Base-by-base conservation (phyloP, 306 rosid genomes). In the Carpinus fangiana region DNA sequence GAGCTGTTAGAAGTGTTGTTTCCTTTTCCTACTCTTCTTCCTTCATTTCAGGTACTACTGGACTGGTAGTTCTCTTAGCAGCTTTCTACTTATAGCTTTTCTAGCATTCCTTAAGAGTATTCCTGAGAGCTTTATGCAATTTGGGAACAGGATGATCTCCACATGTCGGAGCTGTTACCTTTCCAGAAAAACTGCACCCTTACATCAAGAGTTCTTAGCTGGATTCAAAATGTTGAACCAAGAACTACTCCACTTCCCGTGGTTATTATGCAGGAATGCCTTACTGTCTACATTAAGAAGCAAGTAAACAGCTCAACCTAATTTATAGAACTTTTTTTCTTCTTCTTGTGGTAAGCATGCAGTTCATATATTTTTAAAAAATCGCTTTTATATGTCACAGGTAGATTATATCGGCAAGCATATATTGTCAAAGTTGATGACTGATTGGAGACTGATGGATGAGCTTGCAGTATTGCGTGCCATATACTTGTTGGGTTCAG, bases 391-490 rank as follows among this genome's bases (percentile, higher is more conserved):
- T 81, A 46, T 81, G 75, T 70, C 48, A 48, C 82, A 92, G 98
- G 96, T 95, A 80, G 97, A 95, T 81, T 90, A 86, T 80, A 83
- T 92, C 75, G 98, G 98, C 81, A 89, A 82, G 74, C 89, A 89
- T 86, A 89, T 95, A 78, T 82, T 95, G 81, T 85, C 83, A 21
- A 95, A 92, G 88, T 84, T 95, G 89, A 92, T 95, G 98, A 86
- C 90, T 23, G 98, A 88, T 74, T 95, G 98, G 98, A 90, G 90
- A 73, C 90, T 95, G 90, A 95, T 95, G 97, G 98, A 92, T 72
- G 98, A 95, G 84, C 96, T 95, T 70, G 91, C 93, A 46, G 97
- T 95, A 68, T 80, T 95, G 85, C 91, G 98, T 53, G 97, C 97
- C 77, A 92, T 95, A 83, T 95, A 88, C 87, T 92, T 95, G 84